Base-by-base conservation (phyloP, 164 flowering plant species). In the Nelumbo lutea region DNA sequence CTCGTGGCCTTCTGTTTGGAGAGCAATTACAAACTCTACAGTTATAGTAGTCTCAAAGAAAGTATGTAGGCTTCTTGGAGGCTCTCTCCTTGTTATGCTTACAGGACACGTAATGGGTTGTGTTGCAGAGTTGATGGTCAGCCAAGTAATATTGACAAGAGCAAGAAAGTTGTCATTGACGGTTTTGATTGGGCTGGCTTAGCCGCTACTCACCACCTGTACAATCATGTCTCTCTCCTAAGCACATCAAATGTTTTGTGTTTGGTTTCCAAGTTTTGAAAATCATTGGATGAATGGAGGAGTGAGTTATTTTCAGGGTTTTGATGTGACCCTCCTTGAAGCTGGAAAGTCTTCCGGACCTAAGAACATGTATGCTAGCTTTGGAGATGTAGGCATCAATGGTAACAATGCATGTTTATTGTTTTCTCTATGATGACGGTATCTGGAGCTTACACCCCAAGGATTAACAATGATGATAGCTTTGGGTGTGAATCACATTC, bases 121-220 rank as follows among this genome's bases (percentile, higher is more conserved):
- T 67, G 69, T 48, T 79, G 79, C 78, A 79, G 73, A 74, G 81
- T 83, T 14, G 62, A 65, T 27, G 70, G 72, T 68, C 52, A 44
- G 39, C 80, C 66, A 40, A 57, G n/a, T 52, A 56, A 73, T 66
- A 76, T 42, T 13, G 44, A 68, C 60, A n/a, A n/a, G 14, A 79
- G 67, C 66, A 85, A 83, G 79, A 86, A 82, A 70, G 87, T 88
- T 1, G 73, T 84, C 6, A 72, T 88, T 0, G 84, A 83, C 42
- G 91, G 91, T 55, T 75, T 87, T 44, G 89, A 87, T 41, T 87
- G 88, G 88, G 86, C 89, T 68, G 88, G 86, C 52, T 80, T 86
- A 44, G 86, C 84, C 42, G 88, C 89, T 73, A 88, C 92, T 71
- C 79, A 84, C 59, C 92, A 88, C 67, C 92, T 88, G 65, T 81